Evolutionary conservation across 2,329 filamentous ascomycete genomes (phyloP).

Genomic region (Beauveria asiatica): DNA sequence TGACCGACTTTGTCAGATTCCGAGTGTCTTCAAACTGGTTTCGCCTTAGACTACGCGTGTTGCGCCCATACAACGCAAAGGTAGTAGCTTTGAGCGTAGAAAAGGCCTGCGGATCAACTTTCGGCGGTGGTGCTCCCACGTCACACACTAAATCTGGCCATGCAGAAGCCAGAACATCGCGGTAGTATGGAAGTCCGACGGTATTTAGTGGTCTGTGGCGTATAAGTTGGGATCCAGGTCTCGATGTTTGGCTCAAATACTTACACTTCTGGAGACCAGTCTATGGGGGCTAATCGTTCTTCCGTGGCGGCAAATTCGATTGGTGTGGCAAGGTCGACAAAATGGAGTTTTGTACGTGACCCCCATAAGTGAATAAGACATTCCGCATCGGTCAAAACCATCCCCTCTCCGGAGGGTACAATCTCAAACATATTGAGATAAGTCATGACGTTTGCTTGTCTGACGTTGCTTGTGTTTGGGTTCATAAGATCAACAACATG

Average conservation of each 20-base stretch:
- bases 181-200: constrained; percentile 88
- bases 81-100: constrained; percentile 62
- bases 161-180: constrained; percentile 76
- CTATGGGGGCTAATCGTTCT: constrained; percentile 48
- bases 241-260: constrained; percentile 19
- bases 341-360: constrained; percentile 74
- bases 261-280: constrained; percentile 64
- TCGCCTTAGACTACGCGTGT: constrained; percentile 61
- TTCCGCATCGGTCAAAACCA: constrained; percentile 72
- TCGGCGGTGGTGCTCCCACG: constrained; percentile 71
- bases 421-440: constrained; percentile 77
- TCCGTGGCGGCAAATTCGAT: constrained; percentile 67
- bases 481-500: constrained; percentile 96
- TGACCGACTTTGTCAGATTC: constrained; percentile 48
- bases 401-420: constrained; percentile 76
- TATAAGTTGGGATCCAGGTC: not conserved
- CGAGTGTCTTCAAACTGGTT: constrained; percentile 81
- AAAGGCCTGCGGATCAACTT: constrained; percentile 63
- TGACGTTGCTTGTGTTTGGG: constrained; percentile 75
- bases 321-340: constrained; percentile 71
- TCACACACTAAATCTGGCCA: constrained; percentile 86
- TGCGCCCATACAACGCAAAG: constrained; percentile 69
- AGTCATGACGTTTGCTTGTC: constrained; percentile 68
- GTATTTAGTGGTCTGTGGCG: constrained; percentile 62
- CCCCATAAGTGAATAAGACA: constrained; percentile 81